phyloP scores from a whole-genome alignment of 1,284 basidiomycete genomes.

The Leucoagaricus sp. region DNA sequence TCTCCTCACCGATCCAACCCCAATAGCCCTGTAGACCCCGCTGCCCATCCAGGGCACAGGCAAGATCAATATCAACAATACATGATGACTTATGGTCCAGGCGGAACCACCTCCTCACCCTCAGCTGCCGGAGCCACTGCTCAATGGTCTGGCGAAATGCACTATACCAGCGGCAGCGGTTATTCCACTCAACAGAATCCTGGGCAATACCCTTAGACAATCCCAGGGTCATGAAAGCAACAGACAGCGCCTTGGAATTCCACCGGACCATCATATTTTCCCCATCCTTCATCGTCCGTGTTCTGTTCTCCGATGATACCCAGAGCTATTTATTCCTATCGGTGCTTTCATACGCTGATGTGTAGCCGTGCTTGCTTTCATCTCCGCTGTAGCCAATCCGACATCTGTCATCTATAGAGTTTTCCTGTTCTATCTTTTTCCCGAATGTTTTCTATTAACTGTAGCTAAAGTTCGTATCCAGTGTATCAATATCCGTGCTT shows the following conservation, averaged over 20 bases:
- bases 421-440: not conserved
- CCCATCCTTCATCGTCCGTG: not conserved
- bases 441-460: conserved; percentile 4
- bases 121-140: conserved; percentile 18
- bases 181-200: conserved; percentile 11
- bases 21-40: conserved; percentile 31
- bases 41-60: conserved; percentile 26
- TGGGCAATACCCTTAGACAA: conserved; percentile 16
- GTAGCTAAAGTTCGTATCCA: conserved; percentile 26
- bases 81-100: conserved; percentile 23
- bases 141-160: conserved; percentile 12
- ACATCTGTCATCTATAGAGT: not conserved
- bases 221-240: conserved; percentile 3
- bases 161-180: conserved; percentile 5
- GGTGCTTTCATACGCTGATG: conserved; percentile 12
- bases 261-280: conserved; percentile 3
- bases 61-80: conserved; percentile 34
- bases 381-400: conserved; percentile 9
- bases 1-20: conserved; percentile 35
- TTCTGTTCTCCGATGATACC: conserved; percentile 5
- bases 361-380: conserved; percentile 10
- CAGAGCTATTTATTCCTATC: conserved; percentile 10
- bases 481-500: conserved; percentile 25
- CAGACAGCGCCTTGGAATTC: not conserved
- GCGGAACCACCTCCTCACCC: conserved; percentile 21